Percentiles rank a stretch among this genome's conserved stretches.
Evolutionary conservation across 2,329 filamentous ascomycete genomes (phyloP).

Genomic region (Colletotrichum endophyticum): DNA sequence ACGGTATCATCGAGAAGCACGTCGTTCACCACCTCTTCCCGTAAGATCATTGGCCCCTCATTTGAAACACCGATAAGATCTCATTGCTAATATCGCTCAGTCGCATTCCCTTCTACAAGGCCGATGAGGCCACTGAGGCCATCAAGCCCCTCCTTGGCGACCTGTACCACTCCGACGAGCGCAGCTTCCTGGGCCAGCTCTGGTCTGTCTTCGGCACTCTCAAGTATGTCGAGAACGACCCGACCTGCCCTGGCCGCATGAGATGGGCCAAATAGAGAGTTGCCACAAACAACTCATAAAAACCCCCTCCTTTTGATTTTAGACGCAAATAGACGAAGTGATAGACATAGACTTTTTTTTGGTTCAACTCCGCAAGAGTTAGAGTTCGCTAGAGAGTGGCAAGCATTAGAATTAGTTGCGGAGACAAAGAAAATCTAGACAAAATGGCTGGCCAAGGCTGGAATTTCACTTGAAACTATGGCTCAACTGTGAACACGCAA

Average conservation of each 20-base stretch:
- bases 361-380: neutral
- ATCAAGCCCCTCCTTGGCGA: constrained; percentile 61
- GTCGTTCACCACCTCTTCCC: constrained; percentile 67
- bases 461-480: neutral
- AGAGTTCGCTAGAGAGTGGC: neutral
- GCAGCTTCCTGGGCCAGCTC: constrained; percentile 48
- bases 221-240: constrained; percentile 51
- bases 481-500: neutral
- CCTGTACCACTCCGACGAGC: constrained; percentile 53
- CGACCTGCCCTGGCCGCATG: constrained; percentile 37
- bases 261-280: constrained; percentile 33
- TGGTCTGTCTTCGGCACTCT: constrained; percentile 51
- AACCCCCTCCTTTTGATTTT: neutral
- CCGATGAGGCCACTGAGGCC: constrained; percentile 61
- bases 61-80: neutral
- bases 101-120: constrained; percentile 65
- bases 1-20: constrained; percentile 65
- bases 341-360: constrained; percentile 1
- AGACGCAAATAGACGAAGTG: neutral
- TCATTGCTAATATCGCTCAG: constrained; percentile 25
- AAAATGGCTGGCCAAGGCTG: neutral
- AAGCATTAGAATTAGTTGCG: neutral
- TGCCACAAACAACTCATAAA: neutral
- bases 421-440: neutral
- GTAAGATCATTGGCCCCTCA: constrained; percentile 31